Evolutionary conservation across 768 basidiomycete genomes (phyloP).

Genomic region (Podaxis pistillaris): DNA sequence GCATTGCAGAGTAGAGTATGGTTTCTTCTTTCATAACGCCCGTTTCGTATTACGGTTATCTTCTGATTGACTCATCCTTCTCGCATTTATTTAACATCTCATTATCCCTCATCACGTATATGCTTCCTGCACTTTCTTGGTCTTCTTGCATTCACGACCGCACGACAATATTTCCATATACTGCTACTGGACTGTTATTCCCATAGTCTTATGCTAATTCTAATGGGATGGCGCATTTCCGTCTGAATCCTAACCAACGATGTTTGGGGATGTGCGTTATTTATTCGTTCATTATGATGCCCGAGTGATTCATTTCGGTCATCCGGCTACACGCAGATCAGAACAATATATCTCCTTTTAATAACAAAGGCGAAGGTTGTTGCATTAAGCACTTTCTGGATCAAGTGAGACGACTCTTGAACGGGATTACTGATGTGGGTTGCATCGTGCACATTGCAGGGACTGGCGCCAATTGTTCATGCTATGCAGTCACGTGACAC

Average conservation of each 20-base stretch:
- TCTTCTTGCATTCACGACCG: neutral
- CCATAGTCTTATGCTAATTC: neutral
- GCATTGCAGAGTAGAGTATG: neutral
- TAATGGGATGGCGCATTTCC: neutral
- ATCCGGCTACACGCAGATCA: no score
- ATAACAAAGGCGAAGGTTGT: no score
- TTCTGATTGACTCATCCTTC: neutral
- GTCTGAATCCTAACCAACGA: neutral
- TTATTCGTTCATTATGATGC: neutral
- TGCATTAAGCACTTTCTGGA: no score
- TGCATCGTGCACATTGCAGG: neutral
- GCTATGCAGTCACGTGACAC: conserved; percentile 10
- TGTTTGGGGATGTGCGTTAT: neutral
- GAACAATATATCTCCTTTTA: no score
- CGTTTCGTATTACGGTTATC: neutral
- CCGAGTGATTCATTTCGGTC: no score
- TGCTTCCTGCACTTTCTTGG: neutral
- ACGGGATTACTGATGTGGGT: no score
- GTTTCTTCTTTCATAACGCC: neutral
- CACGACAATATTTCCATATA: neutral
- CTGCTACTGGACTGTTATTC: neutral
- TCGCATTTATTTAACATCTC: neutral
- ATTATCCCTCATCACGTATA: neutral
- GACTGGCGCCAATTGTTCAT: neutral
- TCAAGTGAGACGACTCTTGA: no score